Percentiles rank a stretch among this genome's conserved stretches.
phyloP scores from a whole-genome alignment of 2,329 filamentous ascomycete genomes.

The Cladophialophora yegresii region DNA sequence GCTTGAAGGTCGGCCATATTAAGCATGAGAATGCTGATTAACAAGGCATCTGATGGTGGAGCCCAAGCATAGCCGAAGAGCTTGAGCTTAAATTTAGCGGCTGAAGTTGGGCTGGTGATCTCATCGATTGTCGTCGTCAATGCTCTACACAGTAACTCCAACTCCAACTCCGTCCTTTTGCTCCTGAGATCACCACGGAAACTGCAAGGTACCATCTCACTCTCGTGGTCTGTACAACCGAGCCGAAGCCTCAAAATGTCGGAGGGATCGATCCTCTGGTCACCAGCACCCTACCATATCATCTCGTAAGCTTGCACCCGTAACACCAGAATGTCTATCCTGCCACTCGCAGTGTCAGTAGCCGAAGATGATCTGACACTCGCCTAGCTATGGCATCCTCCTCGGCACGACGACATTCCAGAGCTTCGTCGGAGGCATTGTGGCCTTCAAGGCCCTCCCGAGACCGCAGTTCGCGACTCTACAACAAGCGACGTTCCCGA shows the following conservation, averaged over 20 bases:
- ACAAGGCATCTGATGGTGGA: too few species aligned
- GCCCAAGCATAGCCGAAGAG: not conserved
- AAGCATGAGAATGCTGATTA: too few species aligned
- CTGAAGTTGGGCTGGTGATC: not conserved
- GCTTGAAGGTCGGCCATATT: too few species aligned
- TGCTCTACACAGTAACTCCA: too few species aligned
- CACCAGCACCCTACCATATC: conserved; percentile 73
- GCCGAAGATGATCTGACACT: conserved; percentile 14
- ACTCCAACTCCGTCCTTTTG: not conserved
- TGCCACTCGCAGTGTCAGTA: not conserved
- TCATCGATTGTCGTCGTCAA: not conserved
- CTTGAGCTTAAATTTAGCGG: too few species aligned
- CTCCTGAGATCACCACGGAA: not conserved
- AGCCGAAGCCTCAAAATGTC: conserved; percentile 40
- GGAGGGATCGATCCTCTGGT: conserved; percentile 56
- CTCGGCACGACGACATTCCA: conserved; percentile 87
- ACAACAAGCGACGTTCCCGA: conserved; percentile 78
- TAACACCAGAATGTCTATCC: not conserved
- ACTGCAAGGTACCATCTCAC: not conserved
- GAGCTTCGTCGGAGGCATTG: conserved; percentile 65
- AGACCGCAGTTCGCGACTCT: conserved; percentile 78
- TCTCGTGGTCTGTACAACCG: not conserved
- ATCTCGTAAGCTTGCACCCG: conserved; percentile 58
- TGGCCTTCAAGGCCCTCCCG: conserved; percentile 75
- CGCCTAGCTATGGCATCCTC: conserved; percentile 76